phyloP scores from a whole-genome alignment of 768 basidiomycete species.

The Tricholoma matsutake region DNA sequence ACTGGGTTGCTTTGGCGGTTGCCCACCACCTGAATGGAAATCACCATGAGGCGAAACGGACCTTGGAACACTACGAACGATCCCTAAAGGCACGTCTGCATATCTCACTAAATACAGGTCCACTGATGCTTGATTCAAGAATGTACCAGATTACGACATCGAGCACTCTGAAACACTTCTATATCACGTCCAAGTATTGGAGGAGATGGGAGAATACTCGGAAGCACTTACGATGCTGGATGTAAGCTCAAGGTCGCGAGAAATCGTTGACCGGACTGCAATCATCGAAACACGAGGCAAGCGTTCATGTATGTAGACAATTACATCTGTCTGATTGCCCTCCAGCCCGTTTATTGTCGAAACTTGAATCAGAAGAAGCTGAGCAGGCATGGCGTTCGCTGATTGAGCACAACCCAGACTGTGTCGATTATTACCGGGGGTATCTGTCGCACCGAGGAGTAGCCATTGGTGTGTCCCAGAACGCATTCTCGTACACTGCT shows the following conservation, averaged over 20 bases:
- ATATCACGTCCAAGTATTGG: conserved; percentile 71
- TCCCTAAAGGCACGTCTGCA: conserved; percentile 62
- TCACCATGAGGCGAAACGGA: conserved; percentile 60
- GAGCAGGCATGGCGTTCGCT: conserved; percentile 78
- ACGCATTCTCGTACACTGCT: background rate
- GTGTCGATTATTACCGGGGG: conserved; percentile 73
- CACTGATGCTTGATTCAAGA: conserved; percentile 36
- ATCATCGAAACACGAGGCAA: conserved; percentile 69
- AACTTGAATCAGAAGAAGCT: conserved; percentile 64
- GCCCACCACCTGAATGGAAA: conserved; percentile 86
- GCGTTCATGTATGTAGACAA: conserved; percentile 12
- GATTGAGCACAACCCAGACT: conserved; percentile 84
- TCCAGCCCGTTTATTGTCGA: conserved; percentile 75
- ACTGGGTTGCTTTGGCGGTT: conserved; percentile 89
- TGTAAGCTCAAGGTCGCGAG: conserved; percentile 54
- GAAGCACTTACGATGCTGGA: conserved; percentile 67
- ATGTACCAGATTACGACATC: conserved; percentile 72
- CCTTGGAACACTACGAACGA: conserved; percentile 68
- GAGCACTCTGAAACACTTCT: conserved; percentile 83
- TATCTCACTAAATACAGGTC: background rate
- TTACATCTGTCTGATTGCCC: conserved; percentile 3
- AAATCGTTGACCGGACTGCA: conserved; percentile 68
- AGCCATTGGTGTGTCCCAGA: conserved; percentile 50
- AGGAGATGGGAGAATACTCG: conserved; percentile 62
- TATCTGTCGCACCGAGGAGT: conserved; percentile 66